phyloP scores from a whole-genome alignment of 352 stramenopile genomes.

The Blastocystis sp. region DNA sequence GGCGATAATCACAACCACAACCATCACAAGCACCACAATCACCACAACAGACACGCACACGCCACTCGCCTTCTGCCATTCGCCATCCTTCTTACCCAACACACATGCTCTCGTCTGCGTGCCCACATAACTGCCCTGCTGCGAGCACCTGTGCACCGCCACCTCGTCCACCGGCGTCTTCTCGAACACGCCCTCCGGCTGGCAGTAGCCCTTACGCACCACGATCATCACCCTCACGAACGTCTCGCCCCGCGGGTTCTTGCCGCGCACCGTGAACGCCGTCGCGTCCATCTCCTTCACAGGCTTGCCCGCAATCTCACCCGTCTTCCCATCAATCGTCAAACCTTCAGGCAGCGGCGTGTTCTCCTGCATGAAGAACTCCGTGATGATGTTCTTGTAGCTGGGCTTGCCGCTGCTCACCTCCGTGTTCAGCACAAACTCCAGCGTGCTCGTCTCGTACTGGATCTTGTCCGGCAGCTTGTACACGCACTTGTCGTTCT shows the following conservation, averaged over 20 bases:
- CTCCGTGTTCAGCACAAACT: conserved; percentile 6
- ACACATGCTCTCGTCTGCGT: conserved; percentile 43
- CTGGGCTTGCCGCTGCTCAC: background rate
- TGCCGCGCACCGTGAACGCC: conserved; percentile 5
- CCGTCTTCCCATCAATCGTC: background rate
- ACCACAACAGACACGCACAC: conserved; percentile 24
- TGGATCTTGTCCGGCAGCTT: background rate
- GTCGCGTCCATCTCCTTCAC: background rate
- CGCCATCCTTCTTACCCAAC: conserved; percentile 38
- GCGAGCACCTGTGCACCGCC: conserved; percentile 28
- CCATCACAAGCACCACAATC: conserved; percentile 26
- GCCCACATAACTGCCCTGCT: conserved; percentile 50
- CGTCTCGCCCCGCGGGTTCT: conserved; percentile 10
- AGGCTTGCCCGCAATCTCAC: conserved; percentile 32
- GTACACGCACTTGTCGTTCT: background rate
- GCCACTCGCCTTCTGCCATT: conserved; percentile 30
- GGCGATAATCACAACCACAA: conserved; percentile 18
- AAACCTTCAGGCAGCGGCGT: conserved; percentile 25
- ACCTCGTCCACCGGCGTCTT: background rate
- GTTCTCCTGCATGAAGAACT: conserved; percentile 22
- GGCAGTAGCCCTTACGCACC: conserved; percentile 36
- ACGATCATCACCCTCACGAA: background rate
- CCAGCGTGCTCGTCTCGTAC: background rate
- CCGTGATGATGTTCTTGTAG: conserved; percentile 17
- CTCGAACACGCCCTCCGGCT: conserved; percentile 20